phyloP scores from a whole-genome alignment of 495 filamentous ascomycete genomes.

The Aspergillus coremiiformis region DNA sequence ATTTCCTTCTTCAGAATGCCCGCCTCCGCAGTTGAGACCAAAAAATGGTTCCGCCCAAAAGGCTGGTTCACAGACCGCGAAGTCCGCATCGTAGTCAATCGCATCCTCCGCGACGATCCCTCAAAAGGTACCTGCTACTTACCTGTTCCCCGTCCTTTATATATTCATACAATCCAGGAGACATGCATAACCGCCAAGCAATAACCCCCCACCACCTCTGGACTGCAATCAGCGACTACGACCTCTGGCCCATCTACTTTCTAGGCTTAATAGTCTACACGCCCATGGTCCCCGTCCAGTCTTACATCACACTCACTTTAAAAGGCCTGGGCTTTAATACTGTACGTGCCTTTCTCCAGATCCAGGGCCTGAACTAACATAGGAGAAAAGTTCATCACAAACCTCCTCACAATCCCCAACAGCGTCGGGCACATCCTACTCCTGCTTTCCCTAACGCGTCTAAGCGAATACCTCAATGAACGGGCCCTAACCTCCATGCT shows the following conservation, averaged over 20 bases:
- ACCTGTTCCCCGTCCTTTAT: no score
- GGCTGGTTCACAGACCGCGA: constrained; percentile 59
- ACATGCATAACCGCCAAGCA: constrained; percentile 52
- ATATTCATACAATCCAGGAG: no score
- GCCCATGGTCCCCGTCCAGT: constrained; percentile 35
- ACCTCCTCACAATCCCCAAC: constrained; percentile 53
- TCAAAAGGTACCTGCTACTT: constrained; percentile 54
- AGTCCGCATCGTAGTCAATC: constrained; percentile 53
- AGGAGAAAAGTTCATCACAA: constrained; percentile 31
- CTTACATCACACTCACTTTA: constrained; percentile 45
- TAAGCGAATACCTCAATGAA: constrained; percentile 39
- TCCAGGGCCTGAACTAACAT: no score
- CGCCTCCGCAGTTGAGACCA: constrained; percentile 42
- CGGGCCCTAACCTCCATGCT: constrained; percentile 40
- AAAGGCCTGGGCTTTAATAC: constrained; percentile 44
- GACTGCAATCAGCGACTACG: constrained; percentile 43
- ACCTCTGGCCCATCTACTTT: constrained; percentile 53
- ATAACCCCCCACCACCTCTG: constrained; percentile 38
- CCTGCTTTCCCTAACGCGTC: constrained; percentile 30
- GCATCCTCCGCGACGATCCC: constrained; percentile 56
- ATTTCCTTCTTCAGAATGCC: constrained; percentile 50
- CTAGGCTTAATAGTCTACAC: constrained; percentile 44
- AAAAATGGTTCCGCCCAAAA: constrained; percentile 46
- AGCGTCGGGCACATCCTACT: constrained; percentile 31
- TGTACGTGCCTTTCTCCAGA: constrained; percentile 19